A percentile compares a stretch with the other conserved stretches of the same genome.
These are phyloP conservation scores for Acephala macrosclerotiorum DNA, from an alignment of 2,329 filamentous ascomycete species.

Conservation along the genomic window DNA sequence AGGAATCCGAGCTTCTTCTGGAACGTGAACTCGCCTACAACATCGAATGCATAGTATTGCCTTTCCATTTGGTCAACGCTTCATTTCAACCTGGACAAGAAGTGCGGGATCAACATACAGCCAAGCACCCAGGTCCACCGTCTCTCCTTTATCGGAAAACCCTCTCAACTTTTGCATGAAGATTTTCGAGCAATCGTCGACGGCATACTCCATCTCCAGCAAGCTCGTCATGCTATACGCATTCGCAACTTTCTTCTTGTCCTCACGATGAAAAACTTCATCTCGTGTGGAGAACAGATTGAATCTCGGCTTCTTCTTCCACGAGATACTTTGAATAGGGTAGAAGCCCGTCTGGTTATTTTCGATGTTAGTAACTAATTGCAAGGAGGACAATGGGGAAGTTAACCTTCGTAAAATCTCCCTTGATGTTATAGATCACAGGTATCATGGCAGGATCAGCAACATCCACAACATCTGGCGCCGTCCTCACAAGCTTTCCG, in stretches of 20 bases:
- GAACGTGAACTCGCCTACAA: background rate
- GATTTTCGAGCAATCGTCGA: constrained; percentile 52
- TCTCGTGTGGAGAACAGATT: constrained; percentile 18
- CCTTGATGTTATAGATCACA: constrained; percentile 65
- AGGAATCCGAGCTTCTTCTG: constrained; percentile 7
- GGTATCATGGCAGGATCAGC: constrained; percentile 75
- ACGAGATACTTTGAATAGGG: constrained; percentile 13
- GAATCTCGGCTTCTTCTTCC: constrained; percentile 13
- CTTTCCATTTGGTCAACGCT: background rate
- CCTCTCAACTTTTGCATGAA: constrained; percentile 47
- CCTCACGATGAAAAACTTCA: constrained; percentile 44
- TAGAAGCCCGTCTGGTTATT: constrained; percentile 27
- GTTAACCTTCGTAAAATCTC: constrained; percentile 54
- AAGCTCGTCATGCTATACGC: constrained; percentile 55
- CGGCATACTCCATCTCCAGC: constrained; percentile 54
- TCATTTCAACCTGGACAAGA: background rate
- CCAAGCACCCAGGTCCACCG: constrained; percentile 33
- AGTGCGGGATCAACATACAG: background rate
- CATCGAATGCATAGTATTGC: constrained; percentile 5
- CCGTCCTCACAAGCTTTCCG: constrained; percentile 78
- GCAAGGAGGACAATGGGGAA: background rate
- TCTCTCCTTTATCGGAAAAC: constrained; percentile 40
- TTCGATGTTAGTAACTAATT: background rate
- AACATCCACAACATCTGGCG: constrained; percentile 81
- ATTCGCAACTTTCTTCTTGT: constrained; percentile 48